These are phyloP conservation scores for Neurospora terricola DNA, from an alignment of 495 filamentous ascomycete genomes.

Conservation along the genomic window DNA sequence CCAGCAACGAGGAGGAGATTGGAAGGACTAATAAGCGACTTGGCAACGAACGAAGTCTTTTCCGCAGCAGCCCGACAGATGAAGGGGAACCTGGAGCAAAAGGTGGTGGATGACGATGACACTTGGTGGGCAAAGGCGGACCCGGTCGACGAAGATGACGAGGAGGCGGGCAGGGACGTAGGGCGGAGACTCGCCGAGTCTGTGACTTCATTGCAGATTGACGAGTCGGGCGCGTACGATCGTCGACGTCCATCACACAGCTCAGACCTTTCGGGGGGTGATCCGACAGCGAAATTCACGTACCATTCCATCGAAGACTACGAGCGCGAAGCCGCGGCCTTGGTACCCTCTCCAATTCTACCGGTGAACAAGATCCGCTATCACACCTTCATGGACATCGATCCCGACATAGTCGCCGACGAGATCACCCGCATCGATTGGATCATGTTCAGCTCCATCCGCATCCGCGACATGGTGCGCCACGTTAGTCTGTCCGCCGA, in stretches of 20 bases:
- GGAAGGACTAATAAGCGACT: constrained; percentile 56
- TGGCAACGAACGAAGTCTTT: constrained; percentile 65
- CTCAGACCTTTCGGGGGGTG: constrained; percentile 32
- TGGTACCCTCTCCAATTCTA: constrained; percentile 51
- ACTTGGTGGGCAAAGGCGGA: constrained; percentile 66
- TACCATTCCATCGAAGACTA: constrained; percentile 60
- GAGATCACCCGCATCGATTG: constrained; percentile 95
- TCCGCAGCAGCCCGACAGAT: constrained; percentile 79
- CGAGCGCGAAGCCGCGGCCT: constrained; percentile 55
- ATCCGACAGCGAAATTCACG: constrained; percentile 31
- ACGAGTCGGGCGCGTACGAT: constrained; percentile 20
- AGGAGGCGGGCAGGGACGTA: constrained; percentile 7
- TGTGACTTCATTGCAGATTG: constrained; percentile 33
- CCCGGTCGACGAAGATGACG: constrained; percentile 37
- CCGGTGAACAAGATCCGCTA: constrained; percentile 70
- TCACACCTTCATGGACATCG: constrained; percentile 69
- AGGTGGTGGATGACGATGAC: constrained; percentile 70
- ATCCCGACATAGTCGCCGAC: constrained; percentile 73
- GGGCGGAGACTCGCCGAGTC: constrained; percentile 26
- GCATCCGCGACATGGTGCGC: constrained; percentile 85
- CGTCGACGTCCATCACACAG: constrained; percentile 37
- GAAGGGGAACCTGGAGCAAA: constrained; percentile 48
- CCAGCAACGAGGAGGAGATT: constrained; percentile 62
- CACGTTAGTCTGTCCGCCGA: constrained; percentile 69
- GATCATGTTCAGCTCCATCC: constrained; percentile 93